Conservation (phyloP, 192 early-diverging fungal genomes). For the Radiomyces spectabilis region DNA sequence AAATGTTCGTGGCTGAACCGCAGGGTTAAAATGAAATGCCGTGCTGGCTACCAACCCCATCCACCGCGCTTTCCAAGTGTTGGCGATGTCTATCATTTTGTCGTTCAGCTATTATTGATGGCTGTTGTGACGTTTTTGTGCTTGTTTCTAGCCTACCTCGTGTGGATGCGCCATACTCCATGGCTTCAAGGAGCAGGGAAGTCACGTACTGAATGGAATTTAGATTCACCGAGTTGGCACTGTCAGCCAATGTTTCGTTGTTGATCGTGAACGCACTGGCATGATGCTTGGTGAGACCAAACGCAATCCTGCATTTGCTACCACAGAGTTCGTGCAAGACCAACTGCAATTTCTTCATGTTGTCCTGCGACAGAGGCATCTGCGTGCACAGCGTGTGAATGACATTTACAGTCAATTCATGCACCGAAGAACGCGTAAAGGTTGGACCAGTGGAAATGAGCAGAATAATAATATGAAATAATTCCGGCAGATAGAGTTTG, state of each 20-base stretch:
- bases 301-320: slow-evolving; percentile 63
- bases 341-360: slow-evolving; percentile 40
- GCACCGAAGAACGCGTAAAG: slow-evolving; percentile 77
- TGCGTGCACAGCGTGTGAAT: slow-evolving; percentile 74
- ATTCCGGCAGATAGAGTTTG: slow-evolving; percentile 72
- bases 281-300: slow-evolving; percentile 62
- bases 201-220: slow-evolving; percentile 45
- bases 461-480: slow-evolving; percentile 79
- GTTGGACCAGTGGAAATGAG: slow-evolving; percentile 79
- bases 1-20: slow-evolving; percentile 89
- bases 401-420: slow-evolving; percentile 86
- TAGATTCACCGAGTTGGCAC: slow-evolving; percentile 36
- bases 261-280: slow-evolving; percentile 62
- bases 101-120: no score
- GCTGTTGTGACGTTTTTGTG: no score
- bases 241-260: slow-evolving; percentile 39
- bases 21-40: slow-evolving; percentile 89
- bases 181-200: slow-evolving; percentile 55
- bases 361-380: slow-evolving; percentile 42
- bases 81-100: slow-evolving; percentile 51
- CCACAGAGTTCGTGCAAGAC: slow-evolving; percentile 78
- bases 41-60: slow-evolving; percentile 81
- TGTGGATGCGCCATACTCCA: no score
- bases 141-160: no score
- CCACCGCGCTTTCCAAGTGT: slow-evolving; percentile 84